Evolutionary conservation across 805 yeast species (phyloP), one percentile per base, ranked within the genome.

Genomic region (Cyberlindnera amylophila): DNA sequence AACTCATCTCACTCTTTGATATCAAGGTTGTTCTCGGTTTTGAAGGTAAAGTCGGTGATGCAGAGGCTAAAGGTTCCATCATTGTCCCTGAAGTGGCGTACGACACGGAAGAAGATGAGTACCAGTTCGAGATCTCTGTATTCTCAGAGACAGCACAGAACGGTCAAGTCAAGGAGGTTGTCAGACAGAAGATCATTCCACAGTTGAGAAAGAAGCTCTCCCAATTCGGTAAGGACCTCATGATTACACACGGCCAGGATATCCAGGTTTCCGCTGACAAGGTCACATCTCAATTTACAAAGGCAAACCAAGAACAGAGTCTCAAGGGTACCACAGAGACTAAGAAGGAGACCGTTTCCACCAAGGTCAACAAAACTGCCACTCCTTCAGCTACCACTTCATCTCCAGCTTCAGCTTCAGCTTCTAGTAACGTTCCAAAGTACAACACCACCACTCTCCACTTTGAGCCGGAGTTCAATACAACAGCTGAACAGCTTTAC

Each of bases 61-160:
- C 65, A 3, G 65, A 61, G 6, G 79, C 78, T 38, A 66, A 70
- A 35, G 99, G 99, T 23, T 71, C 83, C 15, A 81, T 93, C 42
- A 75, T 80, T 7, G 67, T 93, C 39, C 99, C 99, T 6, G 99
- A 93, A 63, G 74, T 93, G 46, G 91, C 97, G 6, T 93, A 93
- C 64, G 98, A 93, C 62, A 79, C 95, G 9, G 93, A 83, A 40
- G 74, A 67, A 19, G 90, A 83, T 47, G 97, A 89, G 51, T 84
- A 81, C 55, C 96, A 87, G 62, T 93, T 91, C 60, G 84, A 82
- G 39, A 73, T 89, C 39, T 72, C 83, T 18, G 72, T 89, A 33
- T 75, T 74, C 55, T 69, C 70, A 47, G 76, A 73, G 44, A 70
- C 69, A 5, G 74, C 75, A 46, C 83, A 81, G 47, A 77, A 77